A percentile compares a stretch with the other conserved stretches of the same genome.
These are phyloP conservation scores for Chaetomiaceae sp. DNA, from an alignment of 2,329 filamentous ascomycete genomes.

Conservation along the genomic window DNA sequence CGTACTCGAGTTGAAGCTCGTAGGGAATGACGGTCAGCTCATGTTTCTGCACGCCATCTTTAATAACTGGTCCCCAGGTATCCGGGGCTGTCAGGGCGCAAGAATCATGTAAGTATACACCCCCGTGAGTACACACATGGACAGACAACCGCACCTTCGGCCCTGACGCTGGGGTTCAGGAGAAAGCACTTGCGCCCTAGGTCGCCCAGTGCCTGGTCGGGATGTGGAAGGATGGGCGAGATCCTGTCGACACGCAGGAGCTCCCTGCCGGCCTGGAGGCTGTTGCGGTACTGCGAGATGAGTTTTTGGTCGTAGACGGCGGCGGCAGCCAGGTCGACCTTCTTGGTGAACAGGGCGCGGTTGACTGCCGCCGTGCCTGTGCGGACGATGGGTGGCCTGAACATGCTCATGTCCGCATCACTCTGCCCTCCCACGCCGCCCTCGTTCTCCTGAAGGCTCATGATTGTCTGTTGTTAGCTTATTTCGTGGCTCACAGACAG, in stretches of 20 bases:
- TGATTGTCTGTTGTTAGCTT: conserved; percentile 5
- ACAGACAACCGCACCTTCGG: conserved; percentile 37
- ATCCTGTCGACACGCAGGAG: conserved; percentile 59
- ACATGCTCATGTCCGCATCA: conserved; percentile 46
- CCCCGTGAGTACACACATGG: background rate
- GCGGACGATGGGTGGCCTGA: conserved; percentile 75
- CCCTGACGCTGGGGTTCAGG: conserved; percentile 50
- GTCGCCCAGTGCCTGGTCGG: conserved; percentile 45
- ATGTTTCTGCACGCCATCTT: conserved; percentile 60
- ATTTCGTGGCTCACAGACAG: no score
- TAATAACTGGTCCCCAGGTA: conserved; percentile 70
- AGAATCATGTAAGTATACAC: conserved; percentile 7
- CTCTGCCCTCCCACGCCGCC: background rate
- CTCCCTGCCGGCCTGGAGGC: conserved; percentile 60
- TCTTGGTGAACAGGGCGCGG: conserved; percentile 73
- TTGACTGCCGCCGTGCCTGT: conserved; percentile 71
- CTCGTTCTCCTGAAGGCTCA: background rate
- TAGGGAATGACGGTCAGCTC: conserved; percentile 70
- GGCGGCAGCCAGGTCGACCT: conserved; percentile 69
- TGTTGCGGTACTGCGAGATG: conserved; percentile 64
- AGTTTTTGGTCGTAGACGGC: conserved; percentile 68
- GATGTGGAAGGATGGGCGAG: conserved; percentile 56
- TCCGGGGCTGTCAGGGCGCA: conserved; percentile 47
- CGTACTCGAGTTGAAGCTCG: conserved; percentile 70
- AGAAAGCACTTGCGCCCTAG: conserved; percentile 57